phyloP scores from a whole-genome alignment of 768 basidiomycete species.

The Scleroderma bovista region DNA sequence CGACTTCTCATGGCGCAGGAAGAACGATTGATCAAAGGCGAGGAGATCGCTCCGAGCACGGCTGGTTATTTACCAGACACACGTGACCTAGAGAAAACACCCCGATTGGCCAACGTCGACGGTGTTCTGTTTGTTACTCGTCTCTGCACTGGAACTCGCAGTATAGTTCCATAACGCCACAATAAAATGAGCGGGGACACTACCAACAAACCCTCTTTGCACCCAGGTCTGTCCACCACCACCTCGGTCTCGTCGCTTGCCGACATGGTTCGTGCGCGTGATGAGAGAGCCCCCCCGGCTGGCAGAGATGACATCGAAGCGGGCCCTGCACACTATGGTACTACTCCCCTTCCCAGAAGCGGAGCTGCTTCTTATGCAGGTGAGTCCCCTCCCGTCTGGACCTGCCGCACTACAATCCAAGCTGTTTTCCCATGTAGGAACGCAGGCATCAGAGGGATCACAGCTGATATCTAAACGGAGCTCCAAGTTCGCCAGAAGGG shows the following conservation, averaged over 20 bases:
- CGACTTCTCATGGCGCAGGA: too few relatives aligned
- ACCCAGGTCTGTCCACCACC: constrained; percentile 13
- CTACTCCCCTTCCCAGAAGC: constrained; percentile 6
- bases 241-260: constrained; percentile 24
- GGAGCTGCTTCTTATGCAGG: constrained; percentile 17
- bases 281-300: constrained; percentile 22
- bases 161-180: too few relatives aligned
- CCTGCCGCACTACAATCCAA: neutral
- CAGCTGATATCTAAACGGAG: constrained; percentile 15
- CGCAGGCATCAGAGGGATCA: constrained; percentile 4
- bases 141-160: too few relatives aligned
- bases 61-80: too few relatives aligned
- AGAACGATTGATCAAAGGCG: too few relatives aligned
- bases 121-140: too few relatives aligned
- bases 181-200: too few relatives aligned
- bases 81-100: too few relatives aligned
- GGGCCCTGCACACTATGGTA: constrained; percentile 16
- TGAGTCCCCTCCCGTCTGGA: constrained; percentile 1
- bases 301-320: constrained; percentile 22
- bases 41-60: too few relatives aligned
- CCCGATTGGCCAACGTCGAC: too few relatives aligned
- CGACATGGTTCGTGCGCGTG: constrained; percentile 13
- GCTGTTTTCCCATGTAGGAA: neutral
- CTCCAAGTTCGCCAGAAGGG: constrained; percentile 39
- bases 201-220: too few relatives aligned